Evolutionary conservation across 2,329 filamentous ascomycete genomes (phyloP).

Genomic region (Diaporthe australafricana): DNA sequence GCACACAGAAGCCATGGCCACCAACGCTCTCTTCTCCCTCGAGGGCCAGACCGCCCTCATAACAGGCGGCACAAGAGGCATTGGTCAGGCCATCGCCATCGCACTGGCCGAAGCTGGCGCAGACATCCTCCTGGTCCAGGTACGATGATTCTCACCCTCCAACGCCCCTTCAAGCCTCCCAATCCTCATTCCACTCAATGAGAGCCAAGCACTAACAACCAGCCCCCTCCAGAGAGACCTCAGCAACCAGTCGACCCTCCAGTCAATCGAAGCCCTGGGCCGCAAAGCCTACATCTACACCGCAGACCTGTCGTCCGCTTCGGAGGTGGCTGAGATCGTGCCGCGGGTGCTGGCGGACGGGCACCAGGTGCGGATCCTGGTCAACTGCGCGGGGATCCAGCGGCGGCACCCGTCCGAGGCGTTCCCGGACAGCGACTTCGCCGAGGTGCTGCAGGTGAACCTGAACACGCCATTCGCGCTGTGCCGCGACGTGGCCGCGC

Average conservation of each 20-base stretch:
- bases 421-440: constrained; percentile 83
- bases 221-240: constrained; percentile 46
- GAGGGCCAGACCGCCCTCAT: constrained; percentile 67
- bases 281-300: constrained; percentile 76
- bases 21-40: constrained; percentile 60
- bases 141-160: constrained; percentile 41
- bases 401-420: constrained; percentile 78
- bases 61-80: constrained; percentile 69
- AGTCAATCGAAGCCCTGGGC: constrained; percentile 72
- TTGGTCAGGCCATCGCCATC: constrained; percentile 67
- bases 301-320: constrained; percentile 73
- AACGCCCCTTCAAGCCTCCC: neutral
- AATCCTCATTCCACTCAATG: too few relatives aligned
- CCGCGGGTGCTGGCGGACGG: constrained; percentile 71
- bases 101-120: constrained; percentile 70
- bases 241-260: constrained; percentile 63
- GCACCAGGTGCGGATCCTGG: constrained; percentile 77
- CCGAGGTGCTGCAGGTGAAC: constrained; percentile 88
- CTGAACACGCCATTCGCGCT: constrained; percentile 84
- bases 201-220: neutral
- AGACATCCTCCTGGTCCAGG: constrained; percentile 67
- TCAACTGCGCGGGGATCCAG: constrained; percentile 92
- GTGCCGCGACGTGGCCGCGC: constrained; percentile 80
- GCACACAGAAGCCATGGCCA: constrained; percentile 49
- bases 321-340: constrained; percentile 70